phyloP scores from a whole-genome alignment of 306 rosid genomes.

The Arachis hypogaea region DNA sequence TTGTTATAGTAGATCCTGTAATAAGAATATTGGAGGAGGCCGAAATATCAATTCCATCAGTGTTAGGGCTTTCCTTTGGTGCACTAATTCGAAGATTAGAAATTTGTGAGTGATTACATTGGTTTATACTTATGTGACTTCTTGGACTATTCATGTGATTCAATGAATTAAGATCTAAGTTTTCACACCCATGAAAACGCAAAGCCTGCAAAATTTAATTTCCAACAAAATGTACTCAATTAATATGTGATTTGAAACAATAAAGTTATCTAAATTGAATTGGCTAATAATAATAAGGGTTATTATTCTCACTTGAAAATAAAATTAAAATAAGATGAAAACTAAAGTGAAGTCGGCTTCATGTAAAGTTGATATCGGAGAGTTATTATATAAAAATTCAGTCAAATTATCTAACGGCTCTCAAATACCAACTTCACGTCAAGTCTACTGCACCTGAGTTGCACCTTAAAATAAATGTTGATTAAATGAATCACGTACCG shows the following conservation, averaged over 20 bases:
- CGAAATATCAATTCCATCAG: constrained; percentile 58
- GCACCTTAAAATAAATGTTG: no score
- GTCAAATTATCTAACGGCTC: no score
- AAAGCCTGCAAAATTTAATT: constrained; percentile 34
- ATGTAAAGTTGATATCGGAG: no score
- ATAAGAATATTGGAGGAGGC: constrained; percentile 25
- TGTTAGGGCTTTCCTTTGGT: constrained; percentile 58
- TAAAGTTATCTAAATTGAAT: not conserved
- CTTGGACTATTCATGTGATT: constrained; percentile 40
- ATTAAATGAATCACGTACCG: constrained; percentile 30
- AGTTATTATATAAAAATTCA: no score
- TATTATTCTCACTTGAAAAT: no score
- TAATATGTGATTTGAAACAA: not conserved
- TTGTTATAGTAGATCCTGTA: constrained; percentile 24
- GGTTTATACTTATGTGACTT: constrained; percentile 45
- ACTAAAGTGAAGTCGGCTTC: no score
- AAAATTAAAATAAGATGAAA: no score
- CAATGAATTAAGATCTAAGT: constrained; percentile 29
- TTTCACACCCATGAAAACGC: not conserved
- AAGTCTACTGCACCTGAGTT: no score
- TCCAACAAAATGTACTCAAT: no score
- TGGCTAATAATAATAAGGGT: no score
- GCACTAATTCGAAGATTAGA: constrained; percentile 40
- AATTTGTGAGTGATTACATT: constrained; percentile 7
- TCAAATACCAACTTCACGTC: no score